A percentile compares a stretch with the other conserved stretches of the same genome.
These are phyloP conservation scores for Microdochium nivale DNA, from an alignment of 2,329 filamentous ascomycete species.

Conservation along the genomic window DNA sequence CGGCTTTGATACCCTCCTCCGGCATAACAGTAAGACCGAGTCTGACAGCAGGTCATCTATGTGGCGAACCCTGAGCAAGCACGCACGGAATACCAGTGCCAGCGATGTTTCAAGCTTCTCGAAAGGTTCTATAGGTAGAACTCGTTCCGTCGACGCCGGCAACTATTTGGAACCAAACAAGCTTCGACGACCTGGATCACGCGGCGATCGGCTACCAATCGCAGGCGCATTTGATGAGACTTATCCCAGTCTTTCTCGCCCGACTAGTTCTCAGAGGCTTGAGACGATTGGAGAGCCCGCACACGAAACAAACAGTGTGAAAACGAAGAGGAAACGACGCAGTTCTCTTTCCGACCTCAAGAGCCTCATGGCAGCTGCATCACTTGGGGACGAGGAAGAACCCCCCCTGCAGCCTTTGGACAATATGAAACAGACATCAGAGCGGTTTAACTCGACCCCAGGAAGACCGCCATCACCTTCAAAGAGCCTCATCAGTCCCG, in stretches of 20 bases:
- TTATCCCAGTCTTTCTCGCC: conserved; percentile 28
- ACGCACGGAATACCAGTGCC: conserved; percentile 50
- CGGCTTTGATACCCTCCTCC: conserved; percentile 66
- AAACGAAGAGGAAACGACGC: conserved; percentile 68
- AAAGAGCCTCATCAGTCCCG: conserved; percentile 44
- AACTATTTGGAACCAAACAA: conserved; percentile 37
- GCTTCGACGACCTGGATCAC: conserved; percentile 42
- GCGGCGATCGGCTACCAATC: conserved; percentile 52
- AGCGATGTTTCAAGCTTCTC: conserved; percentile 57
- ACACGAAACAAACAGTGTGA: conserved; percentile 27
- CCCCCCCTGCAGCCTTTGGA: conserved; percentile 40
- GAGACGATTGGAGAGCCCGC: conserved; percentile 53
- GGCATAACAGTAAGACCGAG: conserved; percentile 69
- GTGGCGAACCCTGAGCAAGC: conserved; percentile 83
- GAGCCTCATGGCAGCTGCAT: conserved; percentile 54
- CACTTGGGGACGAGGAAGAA: conserved; percentile 34
- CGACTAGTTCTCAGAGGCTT: conserved; percentile 47
- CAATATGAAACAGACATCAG: conserved; percentile 43
- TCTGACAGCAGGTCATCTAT: conserved; percentile 67
- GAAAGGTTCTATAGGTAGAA: conserved; percentile 57
- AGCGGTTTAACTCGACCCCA: conserved; percentile 47
- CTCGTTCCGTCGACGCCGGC: conserved; percentile 73
- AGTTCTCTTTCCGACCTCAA: conserved; percentile 87
- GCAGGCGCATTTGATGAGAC: conserved; percentile 53
- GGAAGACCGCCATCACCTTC: conserved; percentile 34